Evolutionary conservation across 768 basidiomycete genomes (phyloP).

Genomic region (Boletus rubroflammeus): DNA sequence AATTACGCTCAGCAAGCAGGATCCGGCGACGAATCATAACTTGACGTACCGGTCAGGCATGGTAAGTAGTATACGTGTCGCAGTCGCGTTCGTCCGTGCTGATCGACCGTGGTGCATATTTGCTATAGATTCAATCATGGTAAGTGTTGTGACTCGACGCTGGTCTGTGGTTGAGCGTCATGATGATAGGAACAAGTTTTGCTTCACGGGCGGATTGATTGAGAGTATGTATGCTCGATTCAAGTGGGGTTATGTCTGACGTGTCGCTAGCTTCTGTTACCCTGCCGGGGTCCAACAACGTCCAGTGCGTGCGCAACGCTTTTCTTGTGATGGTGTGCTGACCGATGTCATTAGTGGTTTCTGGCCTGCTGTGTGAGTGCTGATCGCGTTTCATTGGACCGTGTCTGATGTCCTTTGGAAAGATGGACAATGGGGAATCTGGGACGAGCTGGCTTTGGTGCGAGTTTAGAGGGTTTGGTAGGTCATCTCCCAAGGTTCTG

Average conservation of each 20-base stretch:
- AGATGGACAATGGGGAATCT: conserved; percentile 57
- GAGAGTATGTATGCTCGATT: conserved; percentile 34
- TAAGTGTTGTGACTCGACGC: neutral
- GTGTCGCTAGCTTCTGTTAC: conserved; percentile 31
- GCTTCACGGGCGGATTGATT: conserved; percentile 76
- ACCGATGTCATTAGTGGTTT: conserved; percentile 33
- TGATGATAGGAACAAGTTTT: conserved; percentile 58
- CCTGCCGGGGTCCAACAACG: conserved; percentile 41
- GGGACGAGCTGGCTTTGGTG: conserved; percentile 52
- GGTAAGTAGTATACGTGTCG: conserved; percentile 18
- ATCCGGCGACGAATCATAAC: conserved; percentile 41
- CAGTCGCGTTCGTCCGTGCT: conserved; percentile 16
- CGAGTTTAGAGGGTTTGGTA: conserved; percentile 61
- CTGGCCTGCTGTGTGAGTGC: conserved; percentile 45
- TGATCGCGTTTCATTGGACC: neutral
- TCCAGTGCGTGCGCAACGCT: conserved; percentile 22
- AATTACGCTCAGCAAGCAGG: conserved; percentile 45
- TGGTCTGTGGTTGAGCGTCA: conserved; percentile 1
- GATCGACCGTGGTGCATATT: conserved; percentile 18
- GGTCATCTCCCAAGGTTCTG: conserved; percentile 21
- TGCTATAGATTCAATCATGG: conserved; percentile 30
- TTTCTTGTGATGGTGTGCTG: neutral
- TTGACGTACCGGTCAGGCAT: conserved; percentile 44
- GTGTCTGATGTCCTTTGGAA: conserved; percentile 10
- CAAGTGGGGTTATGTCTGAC: neutral